A percentile compares a stretch with the other conserved stretches of the same genome.
phyloP scores from a whole-genome alignment of 345 rosid genomes.

The Syzygium oleosum region DNA sequence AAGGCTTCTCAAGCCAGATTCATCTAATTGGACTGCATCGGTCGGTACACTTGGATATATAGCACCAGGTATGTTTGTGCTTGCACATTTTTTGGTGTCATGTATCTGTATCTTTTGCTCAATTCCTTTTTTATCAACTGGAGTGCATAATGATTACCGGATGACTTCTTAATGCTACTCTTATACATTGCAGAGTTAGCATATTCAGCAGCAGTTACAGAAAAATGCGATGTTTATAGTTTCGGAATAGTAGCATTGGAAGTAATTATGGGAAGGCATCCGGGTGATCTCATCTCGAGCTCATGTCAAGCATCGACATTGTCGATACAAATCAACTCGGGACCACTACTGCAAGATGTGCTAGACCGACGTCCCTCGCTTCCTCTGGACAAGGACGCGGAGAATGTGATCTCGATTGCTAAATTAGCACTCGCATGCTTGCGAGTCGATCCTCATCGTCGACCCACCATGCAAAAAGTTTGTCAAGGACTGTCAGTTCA shows the following conservation, averaged over 20 bases:
- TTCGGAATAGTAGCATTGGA: not conserved
- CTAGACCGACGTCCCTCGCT: not conserved
- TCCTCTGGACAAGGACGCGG: not conserved
- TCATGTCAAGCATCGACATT: not conserved
- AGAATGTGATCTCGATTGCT: not conserved
- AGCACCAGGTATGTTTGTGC: conserved; percentile 18
- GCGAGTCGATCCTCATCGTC: conserved; percentile 14
- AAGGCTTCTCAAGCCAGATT: not conserved
- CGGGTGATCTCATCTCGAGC: not conserved
- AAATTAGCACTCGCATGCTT: conserved; percentile 12
- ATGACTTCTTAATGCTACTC: not conserved
- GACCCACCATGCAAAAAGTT: conserved; percentile 20
- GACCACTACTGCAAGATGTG: not conserved
- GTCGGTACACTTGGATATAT: conserved; percentile 7
- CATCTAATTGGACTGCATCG: not conserved
- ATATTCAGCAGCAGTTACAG: not conserved
- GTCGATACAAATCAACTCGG: fast-evolving
- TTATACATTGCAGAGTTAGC: not conserved
- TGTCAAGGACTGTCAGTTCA: not conserved
- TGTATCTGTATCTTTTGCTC: too few species aligned
- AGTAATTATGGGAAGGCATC: not conserved
- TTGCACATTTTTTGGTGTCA: not conserved
- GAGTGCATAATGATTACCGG: fast-evolving
- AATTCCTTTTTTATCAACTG: not conserved
- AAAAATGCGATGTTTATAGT: not conserved